These are phyloP conservation scores for Calonectria leucothoes DNA, from an alignment of 2,329 filamentous ascomycete species.

Conservation along the genomic window DNA sequence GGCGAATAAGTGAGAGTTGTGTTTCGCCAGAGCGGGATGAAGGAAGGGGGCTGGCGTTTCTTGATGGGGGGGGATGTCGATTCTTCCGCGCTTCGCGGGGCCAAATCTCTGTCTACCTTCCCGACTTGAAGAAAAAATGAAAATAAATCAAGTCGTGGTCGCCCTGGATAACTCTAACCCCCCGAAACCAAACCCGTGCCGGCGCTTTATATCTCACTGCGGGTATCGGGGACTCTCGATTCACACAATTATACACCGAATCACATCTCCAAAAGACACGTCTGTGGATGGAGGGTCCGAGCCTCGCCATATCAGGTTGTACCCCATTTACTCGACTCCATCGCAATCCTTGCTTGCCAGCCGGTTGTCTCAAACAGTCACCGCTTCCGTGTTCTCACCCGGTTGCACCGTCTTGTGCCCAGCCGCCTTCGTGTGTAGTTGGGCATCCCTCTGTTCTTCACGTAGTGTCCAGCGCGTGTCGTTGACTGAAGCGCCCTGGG, in stretches of 20 bases:
- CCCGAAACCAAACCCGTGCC: constrained; percentile 30
- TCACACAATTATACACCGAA: constrained; percentile 29
- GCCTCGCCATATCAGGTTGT: constrained; percentile 23
- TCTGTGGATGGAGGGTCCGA: constrained; percentile 37
- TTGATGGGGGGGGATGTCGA: constrained; percentile 19
- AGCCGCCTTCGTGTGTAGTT: constrained; percentile 32
- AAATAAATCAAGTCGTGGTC: constrained; percentile 28
- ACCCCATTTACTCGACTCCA: constrained; percentile 19
- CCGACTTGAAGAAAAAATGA: constrained; percentile 21
- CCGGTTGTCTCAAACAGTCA: constrained; percentile 29
- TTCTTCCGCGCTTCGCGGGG: constrained; percentile 24
- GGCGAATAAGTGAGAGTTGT: constrained; percentile 3
- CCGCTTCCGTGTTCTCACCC: constrained; percentile 27
- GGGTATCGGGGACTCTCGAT: constrained; percentile 39
- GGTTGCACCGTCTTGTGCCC: constrained; percentile 36
- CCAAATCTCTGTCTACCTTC: constrained; percentile 29
- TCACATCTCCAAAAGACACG: constrained; percentile 40
- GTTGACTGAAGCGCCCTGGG: constrained; percentile 12
- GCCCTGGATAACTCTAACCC: constrained; percentile 30
- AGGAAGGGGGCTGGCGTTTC: background rate
- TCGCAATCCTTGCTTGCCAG: constrained; percentile 24
- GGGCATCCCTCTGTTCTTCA: constrained; percentile 38
- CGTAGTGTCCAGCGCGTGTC: constrained; percentile 13
- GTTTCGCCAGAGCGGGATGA: background rate
- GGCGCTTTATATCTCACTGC: constrained; percentile 39